phyloP scores from a whole-genome alignment of 2,329 filamentous ascomycete genomes.

The Fusarium pseudograminearum region DNA sequence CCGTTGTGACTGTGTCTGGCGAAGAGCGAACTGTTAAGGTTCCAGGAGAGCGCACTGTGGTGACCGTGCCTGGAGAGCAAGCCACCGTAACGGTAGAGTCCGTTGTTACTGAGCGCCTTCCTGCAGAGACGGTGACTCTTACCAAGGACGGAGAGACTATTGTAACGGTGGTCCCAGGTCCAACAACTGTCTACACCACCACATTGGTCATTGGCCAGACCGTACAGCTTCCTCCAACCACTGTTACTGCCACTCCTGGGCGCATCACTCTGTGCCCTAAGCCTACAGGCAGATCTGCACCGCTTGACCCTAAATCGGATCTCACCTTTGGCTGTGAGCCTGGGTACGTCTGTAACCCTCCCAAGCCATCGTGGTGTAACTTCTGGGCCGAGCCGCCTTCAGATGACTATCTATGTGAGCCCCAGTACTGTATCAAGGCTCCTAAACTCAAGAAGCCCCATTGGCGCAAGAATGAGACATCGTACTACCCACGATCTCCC shows the following conservation, averaged over 20 bases:
- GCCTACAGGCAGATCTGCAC: conserved; percentile 54
- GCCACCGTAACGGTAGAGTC: conserved; percentile 50
- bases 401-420: conserved; percentile 61
- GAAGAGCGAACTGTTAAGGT: conserved; percentile 43
- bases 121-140: conserved; percentile 50
- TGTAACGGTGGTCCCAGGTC: conserved; percentile 47
- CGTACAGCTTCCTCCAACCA: conserved; percentile 47
- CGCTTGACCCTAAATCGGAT: conserved; percentile 55
- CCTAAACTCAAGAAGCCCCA: conserved; percentile 52
- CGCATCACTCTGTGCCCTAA: conserved; percentile 58
- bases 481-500: conserved; percentile 62
- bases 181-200: conserved; percentile 50
- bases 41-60: conserved; percentile 42
- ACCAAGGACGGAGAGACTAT: conserved; percentile 49
- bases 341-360: conserved; percentile 65
- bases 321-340: conserved; percentile 66
- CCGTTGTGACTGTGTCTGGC: conserved; percentile 41
- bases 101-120: conserved; percentile 49
- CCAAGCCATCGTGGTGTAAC: conserved; percentile 62
- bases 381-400: conserved; percentile 62
- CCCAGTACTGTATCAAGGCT: conserved; percentile 58
- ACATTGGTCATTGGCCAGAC: conserved; percentile 48
- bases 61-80: conserved; percentile 36
- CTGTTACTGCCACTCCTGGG: conserved; percentile 46
- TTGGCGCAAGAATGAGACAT: conserved; percentile 61